phyloP scores from a whole-genome alignment of 768 basidiomycete genomes.

The Russula ochroleuca region DNA sequence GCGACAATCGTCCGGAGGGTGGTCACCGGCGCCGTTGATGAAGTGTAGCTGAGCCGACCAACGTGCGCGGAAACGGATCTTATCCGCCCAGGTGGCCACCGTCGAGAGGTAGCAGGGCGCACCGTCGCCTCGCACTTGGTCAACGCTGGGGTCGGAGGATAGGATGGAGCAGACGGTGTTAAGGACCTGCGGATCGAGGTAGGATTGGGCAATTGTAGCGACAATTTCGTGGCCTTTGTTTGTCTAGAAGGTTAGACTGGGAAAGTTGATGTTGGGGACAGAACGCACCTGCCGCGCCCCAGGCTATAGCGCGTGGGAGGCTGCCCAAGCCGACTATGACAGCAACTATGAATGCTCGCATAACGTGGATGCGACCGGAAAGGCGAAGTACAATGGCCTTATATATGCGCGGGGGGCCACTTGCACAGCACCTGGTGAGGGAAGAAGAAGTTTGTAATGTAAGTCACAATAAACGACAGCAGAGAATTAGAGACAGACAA shows the following conservation, averaged over 20 bases:
- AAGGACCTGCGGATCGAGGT: constrained; percentile 71
- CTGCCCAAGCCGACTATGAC: background rate
- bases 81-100: constrained; percentile 88
- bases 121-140: constrained; percentile 30
- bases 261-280: no score
- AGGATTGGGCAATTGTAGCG: constrained; percentile 91
- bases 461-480: background rate
- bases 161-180: constrained; percentile 69
- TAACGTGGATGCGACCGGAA: background rate
- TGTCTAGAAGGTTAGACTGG: background rate
- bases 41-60: constrained; percentile 79
- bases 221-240: constrained; percentile 77
- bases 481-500: background rate
- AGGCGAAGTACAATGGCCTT: background rate
- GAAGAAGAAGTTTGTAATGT: no score
- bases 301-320: constrained; percentile 4
- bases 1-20: constrained; percentile 68
- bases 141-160: constrained; percentile 33
- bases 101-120: constrained; percentile 72
- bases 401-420: background rate
- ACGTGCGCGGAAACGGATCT: constrained; percentile 45
- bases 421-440: background rate
- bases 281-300: constrained; percentile 17
- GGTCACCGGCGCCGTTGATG: constrained; percentile 66
- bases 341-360: constrained; percentile 9